Conservation (phyloP, 2,329 filamentous ascomycete genomes). For the Colletotrichum gloeosporioides region DNA sequence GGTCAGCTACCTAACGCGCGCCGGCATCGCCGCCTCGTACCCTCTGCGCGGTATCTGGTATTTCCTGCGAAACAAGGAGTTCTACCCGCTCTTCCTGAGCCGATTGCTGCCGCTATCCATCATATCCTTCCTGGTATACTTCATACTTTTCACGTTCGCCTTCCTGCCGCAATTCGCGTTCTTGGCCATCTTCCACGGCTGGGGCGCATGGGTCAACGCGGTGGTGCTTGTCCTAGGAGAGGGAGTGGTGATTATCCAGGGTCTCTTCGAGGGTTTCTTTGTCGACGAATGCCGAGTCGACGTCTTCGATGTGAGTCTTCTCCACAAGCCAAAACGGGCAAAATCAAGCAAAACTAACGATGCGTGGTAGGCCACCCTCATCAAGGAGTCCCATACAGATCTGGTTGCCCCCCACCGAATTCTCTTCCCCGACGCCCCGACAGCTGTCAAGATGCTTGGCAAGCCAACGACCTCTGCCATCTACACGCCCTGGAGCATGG, state of each 20-base stretch:
- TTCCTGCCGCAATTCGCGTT: conserved; percentile 92
- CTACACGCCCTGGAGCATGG: conserved; percentile 87
- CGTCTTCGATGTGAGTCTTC: conserved; percentile 75
- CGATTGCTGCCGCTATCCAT: conserved; percentile 82
- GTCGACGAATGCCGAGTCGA: conserved; percentile 81
- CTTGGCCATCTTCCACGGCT: conserved; percentile 86
- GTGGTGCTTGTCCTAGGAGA: conserved; percentile 87
- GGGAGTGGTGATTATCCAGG: conserved; percentile 72
- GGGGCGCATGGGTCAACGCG: conserved; percentile 88
- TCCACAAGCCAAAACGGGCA: background rate
- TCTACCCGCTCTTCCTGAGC: conserved; percentile 80
- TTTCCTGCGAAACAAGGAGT: conserved; percentile 77
- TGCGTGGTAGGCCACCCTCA: conserved; percentile 65
- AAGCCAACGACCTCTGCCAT: conserved; percentile 78
- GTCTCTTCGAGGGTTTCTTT: conserved; percentile 80
- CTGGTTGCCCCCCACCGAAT: conserved; percentile 72
- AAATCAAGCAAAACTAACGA: conserved; percentile 14
- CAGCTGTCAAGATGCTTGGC: conserved; percentile 80
- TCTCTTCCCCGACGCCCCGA: conserved; percentile 69
- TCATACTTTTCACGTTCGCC: conserved; percentile 85
- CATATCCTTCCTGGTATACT: conserved; percentile 82
- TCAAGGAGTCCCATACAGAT: conserved; percentile 74
- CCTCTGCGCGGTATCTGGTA: conserved; percentile 80
- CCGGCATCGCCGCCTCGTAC: conserved; percentile 54
- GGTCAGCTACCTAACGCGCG: conserved; percentile 47